Percentiles rank a stretch among this genome's conserved stretches.
Evolutionary conservation across 2,329 filamentous ascomycete species (phyloP).

Genomic region (Ascochyta lentis): DNA sequence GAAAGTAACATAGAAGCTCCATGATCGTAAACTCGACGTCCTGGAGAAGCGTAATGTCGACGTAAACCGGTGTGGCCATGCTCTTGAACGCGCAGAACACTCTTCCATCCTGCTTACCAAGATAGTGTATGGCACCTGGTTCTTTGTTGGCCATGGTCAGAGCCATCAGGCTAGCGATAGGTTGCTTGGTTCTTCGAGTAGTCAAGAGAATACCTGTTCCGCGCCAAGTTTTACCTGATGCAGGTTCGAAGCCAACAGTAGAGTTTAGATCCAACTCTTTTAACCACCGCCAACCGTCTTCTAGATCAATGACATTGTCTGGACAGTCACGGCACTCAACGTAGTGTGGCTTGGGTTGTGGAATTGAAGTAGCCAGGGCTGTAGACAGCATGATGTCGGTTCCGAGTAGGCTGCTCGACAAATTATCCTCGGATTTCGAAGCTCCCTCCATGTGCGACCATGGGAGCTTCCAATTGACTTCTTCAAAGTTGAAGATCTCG

Average conservation of each 20-base stretch:
- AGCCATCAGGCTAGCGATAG: constrained; percentile 24
- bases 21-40: constrained; percentile 25
- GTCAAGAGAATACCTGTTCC: constrained; percentile 1
- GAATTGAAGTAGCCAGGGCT: background rate
- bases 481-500: constrained; percentile 27
- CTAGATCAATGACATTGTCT: constrained; percentile 20
- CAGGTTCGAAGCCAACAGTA: constrained; percentile 1
- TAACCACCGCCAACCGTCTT: constrained; percentile 28
- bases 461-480: constrained; percentile 18
- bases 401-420: background rate
- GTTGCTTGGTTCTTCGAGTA: constrained; percentile 7
- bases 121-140: background rate
- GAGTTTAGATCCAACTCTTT: constrained; percentile 1
- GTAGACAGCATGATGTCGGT: background rate
- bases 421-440: background rate
- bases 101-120: constrained; percentile 3
- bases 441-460: background rate
- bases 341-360: background rate
- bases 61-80: constrained; percentile 17
- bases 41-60: constrained; percentile 20
- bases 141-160: background rate
- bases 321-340: constrained; percentile 22
- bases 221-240: constrained; percentile 6
- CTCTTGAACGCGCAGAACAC: constrained; percentile 26
- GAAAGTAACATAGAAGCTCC: constrained; percentile 27